Percentiles rank a stretch among this genome's conserved stretches.
Evolutionary conservation across 1,139 yeast species (phyloP).

Genomic region (Blastobotrys aristatus): DNA sequence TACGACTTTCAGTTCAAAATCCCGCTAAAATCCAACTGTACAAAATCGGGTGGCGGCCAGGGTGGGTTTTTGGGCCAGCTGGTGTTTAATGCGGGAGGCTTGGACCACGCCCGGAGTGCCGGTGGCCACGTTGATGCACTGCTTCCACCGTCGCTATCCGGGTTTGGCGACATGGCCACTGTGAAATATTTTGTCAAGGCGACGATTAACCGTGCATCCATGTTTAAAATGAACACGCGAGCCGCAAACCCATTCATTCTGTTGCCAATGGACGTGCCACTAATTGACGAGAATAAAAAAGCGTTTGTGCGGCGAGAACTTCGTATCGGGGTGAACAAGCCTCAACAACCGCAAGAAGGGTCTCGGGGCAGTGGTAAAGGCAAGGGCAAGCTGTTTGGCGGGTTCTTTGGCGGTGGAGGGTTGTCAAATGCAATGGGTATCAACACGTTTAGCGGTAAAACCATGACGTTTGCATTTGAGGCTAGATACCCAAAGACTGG

Average conservation of each 20-base stretch:
- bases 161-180: slow-evolving; percentile 43
- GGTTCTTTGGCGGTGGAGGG: slow-evolving; percentile 3
- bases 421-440: slow-evolving; percentile 19
- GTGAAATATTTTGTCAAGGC: slow-evolving; percentile 53
- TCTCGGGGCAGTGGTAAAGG: too few relatives aligned
- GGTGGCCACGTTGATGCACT: slow-evolving; percentile 41
- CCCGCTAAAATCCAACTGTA: slow-evolving; percentile 49
- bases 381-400: slow-evolving; percentile 7
- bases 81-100: slow-evolving; percentile 35
- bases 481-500: slow-evolving; percentile 25
- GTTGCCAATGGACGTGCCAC: slow-evolving; percentile 47
- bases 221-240: slow-evolving; percentile 48
- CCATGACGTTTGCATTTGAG: slow-evolving; percentile 25
- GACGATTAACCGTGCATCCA: slow-evolving; percentile 52
- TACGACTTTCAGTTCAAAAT: slow-evolving; percentile 55
- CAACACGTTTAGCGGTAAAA: slow-evolving; percentile 12
- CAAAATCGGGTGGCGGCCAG: slow-evolving; percentile 6
- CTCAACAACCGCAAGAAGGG: slow-evolving; percentile 1
- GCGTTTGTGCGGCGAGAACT: slow-evolving; percentile 30
- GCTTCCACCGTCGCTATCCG: slow-evolving; percentile 55
- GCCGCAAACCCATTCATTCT: slow-evolving; percentile 49
- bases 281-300: slow-evolving; percentile 20
- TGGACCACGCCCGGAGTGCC: slow-evolving; percentile 27
- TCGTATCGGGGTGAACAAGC: slow-evolving; percentile 16
- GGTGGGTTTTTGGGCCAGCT: slow-evolving; percentile 20